These are phyloP conservation scores for Cystobasidium slooffiae DNA, from an alignment of 1,284 basidiomycete species.

Conservation along the genomic window DNA sequence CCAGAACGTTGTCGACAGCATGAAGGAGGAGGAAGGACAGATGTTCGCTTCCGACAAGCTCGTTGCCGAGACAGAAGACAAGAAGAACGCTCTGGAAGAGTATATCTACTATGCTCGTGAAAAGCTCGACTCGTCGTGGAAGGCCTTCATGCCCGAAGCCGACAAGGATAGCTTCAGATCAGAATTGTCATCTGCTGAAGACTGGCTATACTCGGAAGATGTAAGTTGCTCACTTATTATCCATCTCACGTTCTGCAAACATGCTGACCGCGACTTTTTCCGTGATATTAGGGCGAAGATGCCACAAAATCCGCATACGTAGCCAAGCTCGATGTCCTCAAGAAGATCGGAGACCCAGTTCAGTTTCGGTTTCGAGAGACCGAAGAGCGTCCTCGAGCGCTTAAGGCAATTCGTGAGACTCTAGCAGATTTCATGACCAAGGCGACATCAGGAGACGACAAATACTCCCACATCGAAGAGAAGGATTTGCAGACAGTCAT, in stretches of 20 bases:
- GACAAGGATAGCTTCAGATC: constrained; percentile 78
- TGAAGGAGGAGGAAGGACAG: constrained; percentile 77
- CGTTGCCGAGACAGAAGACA: constrained; percentile 93
- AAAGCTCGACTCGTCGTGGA: constrained; percentile 86
- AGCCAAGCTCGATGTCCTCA: constrained; percentile 74
- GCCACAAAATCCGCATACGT: constrained; percentile 90
- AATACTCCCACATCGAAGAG: constrained; percentile 81
- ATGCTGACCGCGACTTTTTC: no score
- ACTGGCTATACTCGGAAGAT: constrained; percentile 94
- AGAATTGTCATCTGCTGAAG: constrained; percentile 76
- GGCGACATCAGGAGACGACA: constrained; percentile 79
- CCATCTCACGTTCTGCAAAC: not conserved
- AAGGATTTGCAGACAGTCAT: constrained; percentile 69
- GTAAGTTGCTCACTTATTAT: constrained; percentile 20
- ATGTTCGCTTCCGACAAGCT: constrained; percentile 91
- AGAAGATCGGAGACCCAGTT: constrained; percentile 81
- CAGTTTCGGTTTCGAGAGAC: constrained; percentile 75
- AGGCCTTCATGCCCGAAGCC: constrained; percentile 68
- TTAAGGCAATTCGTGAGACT: constrained; percentile 76
- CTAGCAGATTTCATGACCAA: constrained; percentile 80
- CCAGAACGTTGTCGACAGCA: constrained; percentile 65
- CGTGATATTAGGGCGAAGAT: constrained; percentile 73
- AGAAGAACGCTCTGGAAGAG: constrained; percentile 95
- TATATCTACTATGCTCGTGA: constrained; percentile 91
- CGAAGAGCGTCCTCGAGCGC: constrained; percentile 75